phyloP scores from a whole-genome alignment of 257 asterid genomes.

The Coffea canephora region DNA sequence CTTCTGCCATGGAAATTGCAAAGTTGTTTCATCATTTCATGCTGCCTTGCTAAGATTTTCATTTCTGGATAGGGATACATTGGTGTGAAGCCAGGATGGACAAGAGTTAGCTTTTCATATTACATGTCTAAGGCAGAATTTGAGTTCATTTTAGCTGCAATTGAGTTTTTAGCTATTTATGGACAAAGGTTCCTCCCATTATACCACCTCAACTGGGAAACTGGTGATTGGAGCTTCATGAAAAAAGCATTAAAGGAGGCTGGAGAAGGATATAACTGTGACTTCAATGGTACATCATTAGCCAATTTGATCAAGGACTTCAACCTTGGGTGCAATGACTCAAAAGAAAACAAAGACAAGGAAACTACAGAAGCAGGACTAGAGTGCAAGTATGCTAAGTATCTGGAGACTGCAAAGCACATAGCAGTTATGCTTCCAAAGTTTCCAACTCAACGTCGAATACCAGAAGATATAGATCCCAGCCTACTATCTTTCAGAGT shows the following conservation, averaged over 20 bases:
- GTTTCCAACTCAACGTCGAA: slow-evolving; percentile 37
- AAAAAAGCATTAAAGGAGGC: slow-evolving; percentile 16
- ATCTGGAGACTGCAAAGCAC: slow-evolving; percentile 50
- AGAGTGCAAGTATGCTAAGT: slow-evolving; percentile 23
- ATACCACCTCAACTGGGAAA: slow-evolving; percentile 56
- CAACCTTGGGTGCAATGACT: slow-evolving; percentile 13
- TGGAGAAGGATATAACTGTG: slow-evolving; percentile 1
- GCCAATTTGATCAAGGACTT: slow-evolving; percentile 24
- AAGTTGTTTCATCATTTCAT: no score
- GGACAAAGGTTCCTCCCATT: slow-evolving; percentile 60
- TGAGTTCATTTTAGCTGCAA: slow-evolving; percentile 49
- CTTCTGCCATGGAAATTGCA: neutral
- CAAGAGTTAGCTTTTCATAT: slow-evolving; percentile 73
- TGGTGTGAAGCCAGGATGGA: slow-evolving; percentile 80
- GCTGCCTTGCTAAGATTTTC: neutral
- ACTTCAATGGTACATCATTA: slow-evolving; percentile 14
- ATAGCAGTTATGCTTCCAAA: slow-evolving; percentile 48
- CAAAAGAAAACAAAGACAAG: neutral
- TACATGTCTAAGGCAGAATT: slow-evolving; percentile 67
- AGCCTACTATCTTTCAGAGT: slow-evolving; percentile 46
- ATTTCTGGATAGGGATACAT: slow-evolving; percentile 44
- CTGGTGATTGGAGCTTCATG: slow-evolving; percentile 61
- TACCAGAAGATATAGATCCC: slow-evolving; percentile 47
- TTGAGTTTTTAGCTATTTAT: slow-evolving; percentile 55
- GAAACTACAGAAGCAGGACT: slow-evolving; percentile 14